Evolutionary conservation across 768 basidiomycete species (phyloP).

Genomic region (Dendrothele bispora): DNA sequence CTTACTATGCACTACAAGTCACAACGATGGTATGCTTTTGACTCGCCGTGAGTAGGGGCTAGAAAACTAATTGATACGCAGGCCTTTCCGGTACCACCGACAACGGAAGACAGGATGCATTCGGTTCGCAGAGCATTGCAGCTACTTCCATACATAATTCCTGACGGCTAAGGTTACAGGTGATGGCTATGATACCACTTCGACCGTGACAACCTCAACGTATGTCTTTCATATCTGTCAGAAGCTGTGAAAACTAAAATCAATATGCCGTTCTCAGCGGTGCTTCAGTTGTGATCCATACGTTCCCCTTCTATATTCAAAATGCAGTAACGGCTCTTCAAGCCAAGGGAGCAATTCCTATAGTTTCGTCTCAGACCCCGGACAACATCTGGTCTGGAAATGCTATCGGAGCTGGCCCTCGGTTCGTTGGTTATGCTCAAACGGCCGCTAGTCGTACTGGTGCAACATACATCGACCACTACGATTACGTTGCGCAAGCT

Average conservation of each 20-base stretch:
- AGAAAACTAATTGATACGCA: too few species aligned
- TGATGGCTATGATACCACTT: constrained; percentile 34
- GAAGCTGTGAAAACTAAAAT: neutral
- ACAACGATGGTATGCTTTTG: constrained; percentile 28
- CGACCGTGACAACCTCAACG: constrained; percentile 35
- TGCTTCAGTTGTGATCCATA: constrained; percentile 37
- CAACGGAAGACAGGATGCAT: constrained; percentile 42
- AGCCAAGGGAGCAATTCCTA: constrained; percentile 47
- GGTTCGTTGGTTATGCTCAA: constrained; percentile 47
- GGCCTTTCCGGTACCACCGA: constrained; percentile 27
- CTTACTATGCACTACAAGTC: too few species aligned
- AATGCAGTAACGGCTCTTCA: constrained; percentile 41
- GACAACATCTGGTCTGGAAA: constrained; percentile 41
- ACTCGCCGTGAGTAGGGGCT: too few species aligned
- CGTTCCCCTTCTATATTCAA: constrained; percentile 46
- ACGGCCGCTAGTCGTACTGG: constrained; percentile 34
- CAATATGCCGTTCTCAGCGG: constrained; percentile 26
- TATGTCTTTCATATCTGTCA: constrained; percentile 15
- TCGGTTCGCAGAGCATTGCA: constrained; percentile 19
- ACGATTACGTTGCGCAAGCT: constrained; percentile 40
- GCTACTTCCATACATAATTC: neutral
- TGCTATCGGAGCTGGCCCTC: constrained; percentile 33
- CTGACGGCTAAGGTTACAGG: neutral
- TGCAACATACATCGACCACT: constrained; percentile 47
- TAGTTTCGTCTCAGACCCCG: constrained; percentile 50